phyloP scores from a whole-genome alignment of 108 stramenopile genomes.

The Cyclostephanos tholiformis region DNA sequence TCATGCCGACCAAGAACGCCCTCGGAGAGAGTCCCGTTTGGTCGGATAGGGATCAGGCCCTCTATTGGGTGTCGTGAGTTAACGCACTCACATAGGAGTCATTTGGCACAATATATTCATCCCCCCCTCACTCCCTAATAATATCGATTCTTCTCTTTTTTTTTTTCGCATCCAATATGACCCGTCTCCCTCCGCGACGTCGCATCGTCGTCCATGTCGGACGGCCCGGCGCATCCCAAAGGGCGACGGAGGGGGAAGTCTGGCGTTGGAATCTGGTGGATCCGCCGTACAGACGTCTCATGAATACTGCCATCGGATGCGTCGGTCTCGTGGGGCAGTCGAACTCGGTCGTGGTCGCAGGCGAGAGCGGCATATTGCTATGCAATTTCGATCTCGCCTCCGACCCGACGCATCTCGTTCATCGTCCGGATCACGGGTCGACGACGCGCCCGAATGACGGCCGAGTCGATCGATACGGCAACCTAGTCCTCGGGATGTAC shows the following conservation, averaged over 20 bases:
- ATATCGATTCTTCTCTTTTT: too few relatives aligned
- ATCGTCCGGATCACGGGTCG: slow-evolving; percentile 52
- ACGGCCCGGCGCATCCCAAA: not conserved
- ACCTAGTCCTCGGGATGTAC: slow-evolving; percentile 74
- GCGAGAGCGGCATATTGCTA: slow-evolving; percentile 58
- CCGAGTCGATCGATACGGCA: slow-evolving; percentile 67
- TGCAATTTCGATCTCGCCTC: slow-evolving; percentile 48
- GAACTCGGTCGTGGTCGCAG: slow-evolving; percentile 46
- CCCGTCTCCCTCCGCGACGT: too few relatives aligned
- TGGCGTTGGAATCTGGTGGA: slow-evolving; percentile 65
- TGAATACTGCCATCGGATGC: slow-evolving; percentile 65
- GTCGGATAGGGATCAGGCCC: slow-evolving; percentile 55
- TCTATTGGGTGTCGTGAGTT: slow-evolving; percentile 66
- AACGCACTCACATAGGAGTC: not conserved
- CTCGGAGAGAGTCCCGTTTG: slow-evolving; percentile 72
- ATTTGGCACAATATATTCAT: too few relatives aligned
- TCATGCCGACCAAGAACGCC: slow-evolving; percentile 58
- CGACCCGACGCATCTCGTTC: slow-evolving; percentile 46
- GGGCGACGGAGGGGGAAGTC: slow-evolving; percentile 71
- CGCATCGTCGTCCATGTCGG: too few relatives aligned
- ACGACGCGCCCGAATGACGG: slow-evolving; percentile 78
- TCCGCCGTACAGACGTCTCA: slow-evolving; percentile 56
- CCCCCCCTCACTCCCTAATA: not conserved
- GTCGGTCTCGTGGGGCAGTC: slow-evolving; percentile 43
- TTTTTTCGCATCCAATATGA: too few relatives aligned